Evolutionary conservation across 345 rosid species (phyloP), one percentile per base, ranked within the genome.

Genomic region (Cardiospermum halicacabum): DNA sequence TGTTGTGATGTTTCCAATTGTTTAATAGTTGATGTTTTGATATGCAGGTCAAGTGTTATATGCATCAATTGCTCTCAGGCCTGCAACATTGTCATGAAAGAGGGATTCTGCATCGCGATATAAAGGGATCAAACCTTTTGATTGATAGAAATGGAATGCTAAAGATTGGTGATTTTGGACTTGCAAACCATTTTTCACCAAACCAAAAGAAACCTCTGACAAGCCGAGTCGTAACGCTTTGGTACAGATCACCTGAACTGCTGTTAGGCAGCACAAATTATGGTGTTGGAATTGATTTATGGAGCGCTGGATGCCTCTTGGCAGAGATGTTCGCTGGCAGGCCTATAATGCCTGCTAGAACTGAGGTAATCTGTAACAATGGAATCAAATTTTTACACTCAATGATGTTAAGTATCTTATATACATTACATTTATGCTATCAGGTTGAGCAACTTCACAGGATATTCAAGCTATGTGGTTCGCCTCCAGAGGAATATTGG

Each of bases 401-500:
- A 13, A 25, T 16, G 27, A 58, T 34, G 26, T 60, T 36, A n/a
- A 40, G 10, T 50, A 64, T 66, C 57, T 60, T 10, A 63, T 25
- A 54, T 54, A 49, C 19, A 19, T 54, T 19, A 15, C 50, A n/a
- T 57, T 60, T 2, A 12, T 58, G 42, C 28, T 28, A 53, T 48
- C 68, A 86, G 98, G 92, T 90, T 60, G 97, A 93, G 73, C 98
- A 90, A 74, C 76, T 90, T 58, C 94, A 93, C 73, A 86, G 77
- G 75, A 93, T 86, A 62, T 92, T 92, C 68, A 74, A 83, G 77
- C 80, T 92, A 36, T 92, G 96, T 30, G 96, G 98, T 47, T 79
- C 94, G n/a, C 97, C 97, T 24, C 75, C 86, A 0, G 91, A 93
- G 69, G 89, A 85, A 40, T 93, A 90, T 64, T 93, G 98, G 96